Evolutionary conservation across 352 stramenopile genomes (phyloP), one percentile per base, ranked within the genome.

Genomic region (Phytophthora nicotianae): DNA sequence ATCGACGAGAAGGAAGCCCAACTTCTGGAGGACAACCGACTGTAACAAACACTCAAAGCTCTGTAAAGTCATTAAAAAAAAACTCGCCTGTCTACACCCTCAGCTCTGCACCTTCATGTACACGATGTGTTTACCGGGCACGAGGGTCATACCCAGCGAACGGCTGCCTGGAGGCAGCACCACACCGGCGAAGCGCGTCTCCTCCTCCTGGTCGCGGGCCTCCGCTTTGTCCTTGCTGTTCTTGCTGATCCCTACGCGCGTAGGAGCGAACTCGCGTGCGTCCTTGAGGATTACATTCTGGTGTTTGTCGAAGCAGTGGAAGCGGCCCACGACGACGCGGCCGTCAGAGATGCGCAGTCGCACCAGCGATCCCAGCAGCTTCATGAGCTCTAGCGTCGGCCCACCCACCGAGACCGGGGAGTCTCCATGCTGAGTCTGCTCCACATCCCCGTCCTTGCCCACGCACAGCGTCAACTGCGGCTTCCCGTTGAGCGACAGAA

Each of bases 301-400:
- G 66, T 92, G 81, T 67, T 90, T 88, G 79, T 92, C 83, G 60
- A 92, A 86, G 68, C 83, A 90, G 71, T 92, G 81, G 59, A 92
- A 83, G 43, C 56, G 75, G 19, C 83, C 83, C 10, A 90, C 52
- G 37, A 92, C 29, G 33, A 89, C 72, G 68, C 83, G 81, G 38
- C 83, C 81, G 63, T 92, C 83, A 50, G 75, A 80, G 70, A 92
- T 88, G 57, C 86, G 74, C 52, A 92, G 67, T 42, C 83, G 83
- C 47, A 88, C 72, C 6, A 77, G 37, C 7, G 73, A 58, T 29
- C 81, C 81, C 10, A 92, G 65, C 46, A 92, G 62, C 56, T 70
- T 58, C 79, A 92, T 90, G 35, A 89, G 55, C 50, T 77, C 64
- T 40, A 75, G 70, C 49, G 81, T 90, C 16, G 79, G 50, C 11